Base-by-base conservation (phyloP, 495 filamentous ascomycete species). In the Aspergillus bertholletiae region DNA sequence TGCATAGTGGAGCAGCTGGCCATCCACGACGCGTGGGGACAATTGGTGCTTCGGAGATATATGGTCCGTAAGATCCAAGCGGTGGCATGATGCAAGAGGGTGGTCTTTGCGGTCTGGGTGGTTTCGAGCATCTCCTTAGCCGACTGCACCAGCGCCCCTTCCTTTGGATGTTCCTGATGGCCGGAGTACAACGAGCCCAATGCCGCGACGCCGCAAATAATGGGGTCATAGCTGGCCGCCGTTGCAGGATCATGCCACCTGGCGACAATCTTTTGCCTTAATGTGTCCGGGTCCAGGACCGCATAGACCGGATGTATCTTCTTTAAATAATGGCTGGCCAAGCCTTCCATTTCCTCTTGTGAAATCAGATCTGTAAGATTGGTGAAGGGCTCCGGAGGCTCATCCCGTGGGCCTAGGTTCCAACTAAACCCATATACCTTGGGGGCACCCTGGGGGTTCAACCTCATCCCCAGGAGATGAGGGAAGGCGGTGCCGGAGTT, bases 1-100 rank as follows among this genome's bases (percentile, higher is more conserved):
- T 83, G 80, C 66, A 82, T 73, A 8, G 72, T 54, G 13, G 65
- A 76, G 46, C 73, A 77, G 30, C 73, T 78, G 5, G 76, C 75
- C 49, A 81, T 71, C 76, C 77, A 80, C 4, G 73, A 66, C 5
- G 71, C 59, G 47, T 80, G 70, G 9, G 78, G 78, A 11, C 69
- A 63, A 18, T 67, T 68, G 8, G 74, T 78, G 22, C 66, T 55
- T 24, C 79, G 65, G 11, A 80, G 59, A 53, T 80, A 81, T 1
- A 76, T 40, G 2, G 67, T 60, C 17, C 76, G 67, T 1, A 81
- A 66, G 23, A 71, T 58, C 77, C 76, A 81, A n/a, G 64, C 76
- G 5, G 67, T 69, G 12, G 78, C 65, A 17, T 70, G 60, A 48
- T 69, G 58, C 22, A 68, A 24, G 3, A 57, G 61, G 6, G 69